Base-by-base conservation (phyloP, 2,329 filamentous ascomycete genomes). In the Penicillium sp. region DNA sequence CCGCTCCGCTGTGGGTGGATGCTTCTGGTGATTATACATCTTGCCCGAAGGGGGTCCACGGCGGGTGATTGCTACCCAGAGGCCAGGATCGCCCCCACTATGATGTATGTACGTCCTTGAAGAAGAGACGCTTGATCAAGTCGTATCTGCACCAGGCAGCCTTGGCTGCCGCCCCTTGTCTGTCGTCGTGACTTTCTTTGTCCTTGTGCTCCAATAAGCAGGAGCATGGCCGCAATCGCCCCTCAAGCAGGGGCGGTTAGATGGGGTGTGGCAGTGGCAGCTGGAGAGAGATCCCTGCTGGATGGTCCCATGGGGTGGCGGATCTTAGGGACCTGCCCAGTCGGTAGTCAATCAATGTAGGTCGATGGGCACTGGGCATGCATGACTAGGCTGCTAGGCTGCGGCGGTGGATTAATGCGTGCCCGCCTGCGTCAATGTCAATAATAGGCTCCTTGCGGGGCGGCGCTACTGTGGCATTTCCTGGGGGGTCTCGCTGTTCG, bases 61-160 rank as follows among this genome's bases (percentile, higher is more conserved):
- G 17, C 21, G 36, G 36, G 2, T 39, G 36, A 18, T 27, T 41
- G 17, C 18, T 37, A 21, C 41, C 34, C 12, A 24, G 24, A 36
- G 48, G n/a, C n/a, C n/a, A n/a, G n/a, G 36, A 54, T 46, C 51
- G 55, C 45, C 52, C 51, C 57, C 52, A 52, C 57, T 41, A 51
- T 49, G 47, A 51, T 52, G 46, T 44, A 46, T 18, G 24, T 20
- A 9, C 24, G 9, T 39, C 17, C 12, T 10, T 27, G 26, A 6
- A 27, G 10, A 6, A 10, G 12, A n/a, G 36, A 39, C 36, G 13
- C 21, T 39, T 24, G 20, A 15, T 39, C 23, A 2, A 15, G 23
- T 46, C 12, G 20, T 17, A 48, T 41, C n/a, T 18, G 18, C 36
- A 23, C 7, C 26, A 40, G 21, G 18, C 20, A 21, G 30, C 43